Percentiles rank a stretch among this genome's conserved stretches.
These are phyloP conservation scores for Phalaenopsis hybrid DNA, from an alignment of 116 monocot species.

Conservation along the genomic window DNA sequence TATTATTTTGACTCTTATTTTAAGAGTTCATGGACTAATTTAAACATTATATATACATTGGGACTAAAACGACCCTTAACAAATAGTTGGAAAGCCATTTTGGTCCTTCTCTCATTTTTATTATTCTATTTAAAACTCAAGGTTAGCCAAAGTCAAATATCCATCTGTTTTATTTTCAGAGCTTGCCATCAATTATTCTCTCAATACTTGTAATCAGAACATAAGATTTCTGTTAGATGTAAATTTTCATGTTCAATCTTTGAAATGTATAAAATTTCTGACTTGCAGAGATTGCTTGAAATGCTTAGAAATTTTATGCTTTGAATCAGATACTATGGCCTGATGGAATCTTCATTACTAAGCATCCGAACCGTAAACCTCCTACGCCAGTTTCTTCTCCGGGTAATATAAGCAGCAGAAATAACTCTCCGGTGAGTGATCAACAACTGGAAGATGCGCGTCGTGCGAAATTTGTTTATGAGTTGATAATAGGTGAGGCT, in stretches of 20 bases:
- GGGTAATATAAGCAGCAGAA: conserved; percentile 19
- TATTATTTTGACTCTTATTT: too few species aligned
- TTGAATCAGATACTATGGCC: conserved; percentile 85
- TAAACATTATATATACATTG: too few species aligned
- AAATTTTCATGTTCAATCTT: background rate
- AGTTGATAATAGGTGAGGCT: conserved; percentile 77
- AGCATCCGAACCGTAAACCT: conserved; percentile 83
- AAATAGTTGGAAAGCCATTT: too few species aligned
- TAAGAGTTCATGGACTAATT: too few species aligned
- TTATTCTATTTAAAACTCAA: background rate
- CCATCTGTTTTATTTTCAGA: background rate
- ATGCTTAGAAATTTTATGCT: conserved; percentile 1
- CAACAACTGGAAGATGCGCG: conserved; percentile 55
- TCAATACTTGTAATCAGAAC: background rate
- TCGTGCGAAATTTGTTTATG: conserved; percentile 74
- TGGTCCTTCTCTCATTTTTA: background rate
- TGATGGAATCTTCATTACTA: conserved; percentile 93
- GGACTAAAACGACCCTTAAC: too few species aligned
- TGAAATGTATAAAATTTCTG: background rate
- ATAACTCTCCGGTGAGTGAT: conserved; percentile 34
- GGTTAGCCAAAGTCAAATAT: background rate
- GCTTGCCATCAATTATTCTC: background rate
- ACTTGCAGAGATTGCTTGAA: conserved; percentile 1
- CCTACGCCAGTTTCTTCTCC: conserved; percentile 52
- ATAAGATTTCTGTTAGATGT: background rate